Conservation (phyloP, 306 rosid species). For the Malus asiatica region DNA sequence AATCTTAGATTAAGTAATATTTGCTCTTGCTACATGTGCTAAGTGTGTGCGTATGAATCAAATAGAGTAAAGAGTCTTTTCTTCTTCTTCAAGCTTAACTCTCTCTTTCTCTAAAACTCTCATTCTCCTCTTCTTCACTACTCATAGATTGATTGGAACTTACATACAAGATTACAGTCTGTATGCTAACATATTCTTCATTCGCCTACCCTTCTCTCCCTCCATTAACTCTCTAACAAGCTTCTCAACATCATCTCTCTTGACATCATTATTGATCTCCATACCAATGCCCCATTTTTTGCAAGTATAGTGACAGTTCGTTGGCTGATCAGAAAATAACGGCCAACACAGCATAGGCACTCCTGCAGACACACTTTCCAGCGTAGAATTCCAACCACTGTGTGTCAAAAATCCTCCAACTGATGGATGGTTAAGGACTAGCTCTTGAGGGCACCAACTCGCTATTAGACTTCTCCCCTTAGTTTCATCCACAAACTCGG, state of each 20-base stretch:
- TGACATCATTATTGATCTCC: neutral
- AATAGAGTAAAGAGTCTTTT: too few species aligned
- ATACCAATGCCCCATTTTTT: neutral
- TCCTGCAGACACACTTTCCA: neutral
- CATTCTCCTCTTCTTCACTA: too few species aligned
- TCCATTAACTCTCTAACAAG: neutral
- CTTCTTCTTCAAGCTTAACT: too few species aligned
- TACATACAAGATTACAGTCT: too few species aligned
- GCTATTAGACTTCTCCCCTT: conserved; percentile 1
- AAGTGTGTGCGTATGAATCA: too few species aligned
- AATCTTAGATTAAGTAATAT: too few species aligned
- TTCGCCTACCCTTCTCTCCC: neutral
- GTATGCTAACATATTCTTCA: too few species aligned
- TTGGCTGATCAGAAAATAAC: neutral
- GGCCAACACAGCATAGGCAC: conserved; percentile 3
- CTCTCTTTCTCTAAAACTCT: too few species aligned
- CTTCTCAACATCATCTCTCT: neutral
- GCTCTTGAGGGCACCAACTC: conserved; percentile 16
- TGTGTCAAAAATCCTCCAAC: conserved; percentile 12
- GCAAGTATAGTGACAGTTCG: neutral
- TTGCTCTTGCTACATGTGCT: too few species aligned
- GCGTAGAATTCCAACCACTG: neutral
- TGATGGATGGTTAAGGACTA: conserved; percentile 13
- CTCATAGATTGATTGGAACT: too few species aligned
- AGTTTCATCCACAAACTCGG: neutral